Evolutionary conservation across 2,329 filamentous ascomycete genomes (phyloP), one percentile per base, ranked within the genome.

Genomic region (Ophiostoma triangulosporum): DNA sequence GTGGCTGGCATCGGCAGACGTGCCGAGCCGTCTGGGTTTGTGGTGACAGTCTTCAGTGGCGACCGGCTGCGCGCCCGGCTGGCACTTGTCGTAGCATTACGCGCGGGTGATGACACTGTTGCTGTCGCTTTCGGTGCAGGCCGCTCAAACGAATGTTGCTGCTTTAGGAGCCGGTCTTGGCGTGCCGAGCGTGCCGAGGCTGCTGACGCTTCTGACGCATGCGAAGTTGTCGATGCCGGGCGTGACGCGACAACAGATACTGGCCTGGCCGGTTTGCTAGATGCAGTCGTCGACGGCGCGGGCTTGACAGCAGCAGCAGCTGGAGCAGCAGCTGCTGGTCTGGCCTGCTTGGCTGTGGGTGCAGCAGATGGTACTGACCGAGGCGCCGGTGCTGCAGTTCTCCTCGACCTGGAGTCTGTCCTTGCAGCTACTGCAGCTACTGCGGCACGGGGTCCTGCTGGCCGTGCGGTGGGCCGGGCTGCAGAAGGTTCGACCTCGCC

Each of bases 1-100:
- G 29, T 35, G 29, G 63, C 54, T 59, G 62, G 54, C 49, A 61
- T n/a, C 27, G 62, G 51, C 31, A 60, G 56, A 31, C 51, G 57
- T 48, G 55, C 58, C 26, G 43, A 17, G 26, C 24, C 43, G 12
- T 50, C 24, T 0, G n/a, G n/a, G n/a, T n/a, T n/a, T n/a, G 50
- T 54, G 50, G 64, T 59, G 7, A 58, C 60, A 17, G 43, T 17
- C 46, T 56, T 57, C 12, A 26, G 6, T 3, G 57, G 56, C 7
- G 57, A 59, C 11, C 57, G 56, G 35, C 56, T 58, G 48, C 56
- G 57, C 1, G 50, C 50, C 6, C 54, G 53, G 12, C 26, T 46
- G 24, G 43, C n/a, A n/a, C 43, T 52, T 22, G 49, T 50, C 2
- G 48, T 32, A 0, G 45, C 20, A 8, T 48, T 61, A 61, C 32